Evolutionary conservation across 2,329 filamentous ascomycete genomes (phyloP), one percentile per base, ranked within the genome.

Genomic region (Thelonectria rubi): DNA sequence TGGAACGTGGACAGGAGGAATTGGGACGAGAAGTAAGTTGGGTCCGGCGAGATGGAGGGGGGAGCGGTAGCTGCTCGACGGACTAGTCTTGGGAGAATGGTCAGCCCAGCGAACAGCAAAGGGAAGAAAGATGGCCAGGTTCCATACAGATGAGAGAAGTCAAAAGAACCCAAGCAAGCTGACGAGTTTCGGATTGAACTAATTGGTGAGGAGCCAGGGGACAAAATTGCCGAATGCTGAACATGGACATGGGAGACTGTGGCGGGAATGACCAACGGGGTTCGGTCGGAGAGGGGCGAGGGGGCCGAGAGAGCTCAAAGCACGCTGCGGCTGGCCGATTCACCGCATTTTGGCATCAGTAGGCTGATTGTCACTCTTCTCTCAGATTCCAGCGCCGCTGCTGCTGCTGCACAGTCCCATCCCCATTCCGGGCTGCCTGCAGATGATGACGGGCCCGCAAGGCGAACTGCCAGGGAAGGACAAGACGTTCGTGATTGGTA

Each of bases 281-380:
- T 60, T 46, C 51, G 55, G 47, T 55, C 24, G 45, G 58, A 51
- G 59, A 51, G 49, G 55, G 61, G 52, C 57, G 43, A 47, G 60
- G 42, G 53, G 58, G 46, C 47, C 48, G 47, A 56, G 32, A 61
- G 66, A 65, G n/a, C n/a, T n/a, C n/a, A n/a, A n/a, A n/a, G 61
- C 11, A 64, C 63, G 64, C 62, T 40, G 59, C 43, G 42, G 40
- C 39, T 40, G 34, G 52, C 53, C 50, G 63, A 70, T 72, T 72
- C 70, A 72, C 70, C 70, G 70, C 70, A 72, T 71, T 72, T 72
- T 72, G 69, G 63, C 65, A 63, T 63, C 62, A 65, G 64, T 66
- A 64, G 52, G 69, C 59, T 30, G 26, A 30, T 30, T 30, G 26
- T 30, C 26, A 30, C 5, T 37, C 34, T 37, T 59, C 58, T 66